These are phyloP conservation scores for Beauveria caledonica DNA, from an alignment of 2,329 filamentous ascomycete species.

Conservation along the genomic window DNA sequence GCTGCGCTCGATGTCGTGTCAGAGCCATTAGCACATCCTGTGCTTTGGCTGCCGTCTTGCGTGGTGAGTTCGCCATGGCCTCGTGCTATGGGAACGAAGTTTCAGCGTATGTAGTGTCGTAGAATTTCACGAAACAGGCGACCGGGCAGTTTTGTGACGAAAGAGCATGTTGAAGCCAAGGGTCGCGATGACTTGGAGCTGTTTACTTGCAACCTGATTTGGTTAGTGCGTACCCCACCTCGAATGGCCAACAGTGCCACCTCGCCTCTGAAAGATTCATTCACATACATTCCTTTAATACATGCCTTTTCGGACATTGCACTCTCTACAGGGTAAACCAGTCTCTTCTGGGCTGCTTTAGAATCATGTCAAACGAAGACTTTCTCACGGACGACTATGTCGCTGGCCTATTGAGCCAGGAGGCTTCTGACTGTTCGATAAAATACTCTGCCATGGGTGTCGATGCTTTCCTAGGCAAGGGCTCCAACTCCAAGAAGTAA, in stretches of 20 bases:
- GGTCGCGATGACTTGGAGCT: constrained; percentile 13
- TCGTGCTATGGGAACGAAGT: neutral
- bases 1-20: constrained; percentile 43
- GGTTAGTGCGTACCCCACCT: constrained; percentile 17
- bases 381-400: constrained; percentile 69
- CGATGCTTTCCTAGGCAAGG: constrained; percentile 45
- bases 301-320: neutral
- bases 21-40: constrained; percentile 40
- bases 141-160: neutral
- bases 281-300: neutral
- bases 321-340: neutral
- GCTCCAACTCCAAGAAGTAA: constrained; percentile 41
- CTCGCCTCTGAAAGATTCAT: neutral
- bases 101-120: neutral
- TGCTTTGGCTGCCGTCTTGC: constrained; percentile 19
- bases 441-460: constrained; percentile 70
- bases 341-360: neutral
- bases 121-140: no score
- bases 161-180: neutral
- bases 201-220: constrained; percentile 32
- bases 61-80: constrained; percentile 18
- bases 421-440: constrained; percentile 65
- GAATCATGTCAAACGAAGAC: constrained; percentile 36
- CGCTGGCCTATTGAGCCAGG: constrained; percentile 67
- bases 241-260: neutral